Evolutionary conservation across 495 filamentous ascomycete species (phyloP).

Genomic region (Tuber microsphaerosporum): DNA sequence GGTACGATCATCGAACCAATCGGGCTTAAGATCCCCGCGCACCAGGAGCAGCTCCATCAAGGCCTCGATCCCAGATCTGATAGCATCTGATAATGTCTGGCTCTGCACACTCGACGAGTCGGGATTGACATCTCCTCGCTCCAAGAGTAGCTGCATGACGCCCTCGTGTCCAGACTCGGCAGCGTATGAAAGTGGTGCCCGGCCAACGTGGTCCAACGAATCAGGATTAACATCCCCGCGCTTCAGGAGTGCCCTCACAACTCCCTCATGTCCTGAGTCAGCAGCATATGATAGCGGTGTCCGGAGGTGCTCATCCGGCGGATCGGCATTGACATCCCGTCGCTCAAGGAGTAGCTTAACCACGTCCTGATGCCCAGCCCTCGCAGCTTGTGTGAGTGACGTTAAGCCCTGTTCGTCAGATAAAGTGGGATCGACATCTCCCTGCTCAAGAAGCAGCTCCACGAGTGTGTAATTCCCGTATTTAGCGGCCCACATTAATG

Average conservation of each 20-base stretch:
- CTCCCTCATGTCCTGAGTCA: conserved; percentile 41
- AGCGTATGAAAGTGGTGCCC: conserved; percentile 29
- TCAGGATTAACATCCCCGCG: conserved; percentile 16
- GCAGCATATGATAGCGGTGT: conserved; percentile 45
- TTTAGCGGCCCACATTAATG: conserved; percentile 39
- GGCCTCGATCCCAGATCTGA: conserved; percentile 30
- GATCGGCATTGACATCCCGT: conserved; percentile 16
- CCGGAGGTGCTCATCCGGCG: conserved; percentile 27
- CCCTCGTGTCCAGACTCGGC: neutral
- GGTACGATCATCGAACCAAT: conserved; percentile 23
- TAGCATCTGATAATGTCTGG: conserved; percentile 40
- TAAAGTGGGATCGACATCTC: conserved; percentile 10
- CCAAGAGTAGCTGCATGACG: neutral
- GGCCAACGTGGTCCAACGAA: conserved; percentile 11
- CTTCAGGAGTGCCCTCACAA: conserved; percentile 31
- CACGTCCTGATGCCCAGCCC: conserved; percentile 30
- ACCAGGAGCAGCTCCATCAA: conserved; percentile 36
- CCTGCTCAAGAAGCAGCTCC: conserved; percentile 30
- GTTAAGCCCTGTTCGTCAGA: conserved; percentile 21
- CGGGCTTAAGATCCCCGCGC: conserved; percentile 12
- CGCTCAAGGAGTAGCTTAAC: conserved; percentile 34
- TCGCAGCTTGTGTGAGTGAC: conserved; percentile 40
- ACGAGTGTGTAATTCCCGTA: conserved; percentile 27
- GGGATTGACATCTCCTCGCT: neutral
- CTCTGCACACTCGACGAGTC: neutral